Conservation (phyloP, 305 asterid genomes). For the Withania somnifera region DNA sequence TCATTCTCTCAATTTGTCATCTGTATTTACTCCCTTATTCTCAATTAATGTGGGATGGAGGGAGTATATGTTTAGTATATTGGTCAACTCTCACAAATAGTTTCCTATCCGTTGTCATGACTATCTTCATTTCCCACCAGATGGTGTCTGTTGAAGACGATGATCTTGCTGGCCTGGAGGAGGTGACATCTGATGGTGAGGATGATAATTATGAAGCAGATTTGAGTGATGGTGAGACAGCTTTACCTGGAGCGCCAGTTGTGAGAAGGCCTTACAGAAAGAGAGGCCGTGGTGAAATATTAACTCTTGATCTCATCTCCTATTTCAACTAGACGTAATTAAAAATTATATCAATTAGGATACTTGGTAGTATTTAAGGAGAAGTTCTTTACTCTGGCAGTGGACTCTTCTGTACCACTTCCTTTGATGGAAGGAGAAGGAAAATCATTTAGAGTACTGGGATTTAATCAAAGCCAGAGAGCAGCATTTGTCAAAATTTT, state of each 20-base stretch:
- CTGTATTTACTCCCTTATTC: background rate
- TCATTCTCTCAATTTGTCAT: background rate
- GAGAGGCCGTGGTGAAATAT: constrained; percentile 60
- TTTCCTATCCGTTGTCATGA: background rate
- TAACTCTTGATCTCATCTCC: constrained; percentile 1
- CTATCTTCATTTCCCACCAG: constrained; percentile 34
- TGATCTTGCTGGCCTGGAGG: constrained; percentile 96
- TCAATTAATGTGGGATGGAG: background rate
- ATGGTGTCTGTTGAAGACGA: constrained; percentile 97
- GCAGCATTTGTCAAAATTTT: constrained; percentile 74
- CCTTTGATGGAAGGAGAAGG: constrained; percentile 99
- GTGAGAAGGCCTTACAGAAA: constrained; percentile 59
- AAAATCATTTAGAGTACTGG: constrained; percentile 70
- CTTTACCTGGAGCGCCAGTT: constrained; percentile 52
- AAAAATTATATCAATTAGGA: background rate
- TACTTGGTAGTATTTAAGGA: background rate
- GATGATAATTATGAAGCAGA: constrained; percentile 96
- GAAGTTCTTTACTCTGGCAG: constrained; percentile 10
- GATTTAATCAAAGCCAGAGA: constrained; percentile 90
- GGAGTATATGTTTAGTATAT: background rate
- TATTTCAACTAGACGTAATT: background rate
- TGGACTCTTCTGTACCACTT: constrained; percentile 57
- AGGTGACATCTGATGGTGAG: constrained; percentile 90
- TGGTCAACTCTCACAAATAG: background rate
- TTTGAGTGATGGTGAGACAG: constrained; percentile 67